phyloP scores from a whole-genome alignment of 371 early-diverging fungal species.

The Haplosporangium sp. region DNA sequence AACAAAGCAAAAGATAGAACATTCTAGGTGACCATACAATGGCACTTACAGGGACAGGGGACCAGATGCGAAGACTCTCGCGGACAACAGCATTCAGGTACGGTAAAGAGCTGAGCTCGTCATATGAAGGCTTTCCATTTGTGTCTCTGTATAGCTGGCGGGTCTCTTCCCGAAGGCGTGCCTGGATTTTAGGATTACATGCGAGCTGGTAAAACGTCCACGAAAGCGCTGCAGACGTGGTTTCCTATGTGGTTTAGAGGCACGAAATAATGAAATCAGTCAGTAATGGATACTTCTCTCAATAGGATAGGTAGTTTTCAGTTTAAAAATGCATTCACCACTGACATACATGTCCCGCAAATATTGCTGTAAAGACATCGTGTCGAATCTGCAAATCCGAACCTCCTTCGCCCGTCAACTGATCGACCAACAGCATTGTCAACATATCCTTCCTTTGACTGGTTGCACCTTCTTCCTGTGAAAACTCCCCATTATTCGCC shows the following conservation, averaged over 20 bases:
- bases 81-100: constrained; percentile 47
- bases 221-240: constrained; percentile 63
- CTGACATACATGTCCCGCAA: constrained; percentile 49
- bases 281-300: neutral
- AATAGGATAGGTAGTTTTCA: too few relatives aligned
- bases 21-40: neutral
- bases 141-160: constrained; percentile 28
- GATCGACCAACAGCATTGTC: constrained; percentile 51
- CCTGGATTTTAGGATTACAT: constrained; percentile 58
- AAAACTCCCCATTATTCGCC: constrained; percentile 32
- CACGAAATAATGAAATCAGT: neutral
- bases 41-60: constrained; percentile 44
- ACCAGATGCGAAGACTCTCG: constrained; percentile 54
- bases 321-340: neutral
- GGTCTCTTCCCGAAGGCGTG: constrained; percentile 59
- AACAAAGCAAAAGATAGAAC: neutral
- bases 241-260: constrained; percentile 46
- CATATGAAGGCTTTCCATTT: constrained; percentile 30
- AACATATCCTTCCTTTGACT: constrained; percentile 51
- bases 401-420: constrained; percentile 30
- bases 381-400: constrained; percentile 37
- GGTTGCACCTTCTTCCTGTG: constrained; percentile 16
- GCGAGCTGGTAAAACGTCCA: constrained; percentile 69
- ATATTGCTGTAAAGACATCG: constrained; percentile 44
- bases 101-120: constrained; percentile 35